Evolutionary conservation across 805 yeast genomes (phyloP).

Genomic region (Candida methanosorbosa): DNA sequence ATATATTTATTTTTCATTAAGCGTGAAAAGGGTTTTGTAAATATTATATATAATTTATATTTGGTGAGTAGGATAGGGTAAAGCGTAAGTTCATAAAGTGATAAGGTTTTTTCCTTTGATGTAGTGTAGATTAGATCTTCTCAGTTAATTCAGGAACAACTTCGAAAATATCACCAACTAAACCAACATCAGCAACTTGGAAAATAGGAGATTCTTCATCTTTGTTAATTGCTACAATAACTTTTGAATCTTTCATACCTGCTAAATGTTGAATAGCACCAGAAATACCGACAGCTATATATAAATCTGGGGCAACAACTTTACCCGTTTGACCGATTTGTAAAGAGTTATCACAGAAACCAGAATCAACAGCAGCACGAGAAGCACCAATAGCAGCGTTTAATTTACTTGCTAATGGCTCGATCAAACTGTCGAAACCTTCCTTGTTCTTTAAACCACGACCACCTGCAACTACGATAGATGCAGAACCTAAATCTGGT

Average conservation of each 20-base stretch:
- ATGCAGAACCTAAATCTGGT: constrained; percentile 85
- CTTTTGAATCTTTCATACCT: constrained; percentile 95
- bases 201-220: constrained; percentile 93
- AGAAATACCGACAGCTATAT: constrained; percentile 87
- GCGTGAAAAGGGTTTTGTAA: too few relatives aligned
- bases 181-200: constrained; percentile 81
- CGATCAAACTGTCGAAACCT: constrained; percentile 65
- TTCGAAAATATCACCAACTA: constrained; percentile 83
- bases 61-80: too few relatives aligned
- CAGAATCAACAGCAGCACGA: constrained; percentile 96
- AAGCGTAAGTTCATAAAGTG: too few relatives aligned
- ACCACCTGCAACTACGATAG: constrained; percentile 83
- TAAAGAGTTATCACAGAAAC: constrained; percentile 89
- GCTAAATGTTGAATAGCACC: constrained; percentile 99
- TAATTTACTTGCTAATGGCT: constrained; percentile 76
- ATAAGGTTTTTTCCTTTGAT: too few relatives aligned
- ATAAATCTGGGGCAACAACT: constrained; percentile 92
- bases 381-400: constrained; percentile 96
- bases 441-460: constrained; percentile 89
- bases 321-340: constrained; percentile 99
- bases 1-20: too few relatives aligned
- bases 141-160: constrained; percentile 85
- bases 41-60: too few relatives aligned
- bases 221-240: constrained; percentile 89
- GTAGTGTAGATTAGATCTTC: constrained; percentile 31